These are phyloP conservation scores for Boletus pseudopeckii DNA, from an alignment of 768 basidiomycete species.

Conservation along the genomic window DNA sequence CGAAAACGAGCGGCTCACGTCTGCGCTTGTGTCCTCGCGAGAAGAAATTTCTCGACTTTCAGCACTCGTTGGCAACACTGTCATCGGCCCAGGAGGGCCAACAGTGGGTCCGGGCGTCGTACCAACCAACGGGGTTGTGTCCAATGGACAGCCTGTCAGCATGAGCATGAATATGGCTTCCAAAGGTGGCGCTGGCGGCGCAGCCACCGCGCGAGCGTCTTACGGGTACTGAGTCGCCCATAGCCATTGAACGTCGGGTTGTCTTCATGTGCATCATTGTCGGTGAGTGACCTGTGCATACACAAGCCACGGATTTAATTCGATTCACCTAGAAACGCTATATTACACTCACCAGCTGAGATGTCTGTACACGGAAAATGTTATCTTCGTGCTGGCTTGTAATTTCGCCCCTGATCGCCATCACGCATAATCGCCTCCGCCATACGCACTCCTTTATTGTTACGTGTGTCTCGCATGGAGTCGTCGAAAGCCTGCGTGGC, in stretches of 20 bases:
- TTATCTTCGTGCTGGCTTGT: constrained; percentile 18
- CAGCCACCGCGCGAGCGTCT: constrained; percentile 32
- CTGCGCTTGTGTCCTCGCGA: constrained; percentile 80
- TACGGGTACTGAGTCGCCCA: constrained; percentile 37
- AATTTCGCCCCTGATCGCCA: constrained; percentile 13
- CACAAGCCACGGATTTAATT: not conserved
- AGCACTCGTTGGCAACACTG: constrained; percentile 64
- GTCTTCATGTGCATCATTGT: constrained; percentile 7
- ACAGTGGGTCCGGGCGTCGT: constrained; percentile 30
- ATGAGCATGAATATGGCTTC: constrained; percentile 41
- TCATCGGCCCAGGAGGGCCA: constrained; percentile 42
- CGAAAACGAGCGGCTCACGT: constrained; percentile 92
- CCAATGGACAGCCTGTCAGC: constrained; percentile 38
- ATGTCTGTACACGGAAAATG: constrained; percentile 18
- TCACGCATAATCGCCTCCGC: constrained; percentile 11
- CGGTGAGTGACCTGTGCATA: constrained; percentile 12
- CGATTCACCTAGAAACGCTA: constrained; percentile 14
- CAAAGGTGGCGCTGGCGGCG: constrained; percentile 35
- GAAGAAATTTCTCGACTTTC: constrained; percentile 89
- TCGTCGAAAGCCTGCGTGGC: not conserved
- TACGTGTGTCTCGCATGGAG: constrained; percentile 8
- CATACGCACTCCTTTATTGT: constrained; percentile 8
- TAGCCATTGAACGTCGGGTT: constrained; percentile 2
- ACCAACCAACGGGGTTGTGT: constrained; percentile 25
- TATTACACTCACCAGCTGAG: constrained; percentile 12